These are phyloP conservation scores for Pseudogymnoascus sp. DNA, from an alignment of 2,329 filamentous ascomycete species.

Conservation along the genomic window DNA sequence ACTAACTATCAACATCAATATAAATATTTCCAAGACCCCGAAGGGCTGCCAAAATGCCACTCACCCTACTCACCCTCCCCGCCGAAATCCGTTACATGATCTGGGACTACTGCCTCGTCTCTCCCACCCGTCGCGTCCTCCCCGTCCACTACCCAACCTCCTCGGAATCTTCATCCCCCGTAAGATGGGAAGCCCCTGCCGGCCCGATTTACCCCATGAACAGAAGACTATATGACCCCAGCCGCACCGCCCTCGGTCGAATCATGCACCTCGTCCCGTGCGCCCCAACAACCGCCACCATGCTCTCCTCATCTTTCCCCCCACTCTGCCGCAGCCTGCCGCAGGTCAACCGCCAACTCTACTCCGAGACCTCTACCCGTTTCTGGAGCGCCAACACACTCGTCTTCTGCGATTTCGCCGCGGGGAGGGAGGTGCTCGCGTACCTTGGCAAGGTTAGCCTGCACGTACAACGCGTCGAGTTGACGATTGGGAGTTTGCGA, in stretches of 20 bases:
- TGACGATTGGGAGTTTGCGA: background rate
- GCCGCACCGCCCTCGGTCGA: background rate
- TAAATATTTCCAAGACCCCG: background rate
- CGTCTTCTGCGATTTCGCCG: background rate
- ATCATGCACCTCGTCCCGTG: background rate
- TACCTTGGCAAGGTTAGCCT: background rate
- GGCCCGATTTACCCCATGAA: no score
- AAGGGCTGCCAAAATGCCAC: background rate
- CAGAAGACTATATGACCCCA: no score
- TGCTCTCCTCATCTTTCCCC: background rate
- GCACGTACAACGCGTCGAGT: background rate
- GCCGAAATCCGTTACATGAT: conserved; percentile 12
- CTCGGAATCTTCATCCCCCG: background rate
- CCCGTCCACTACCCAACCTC: background rate
- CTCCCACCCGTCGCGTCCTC: background rate
- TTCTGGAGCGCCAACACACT: background rate
- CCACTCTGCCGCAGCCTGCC: background rate
- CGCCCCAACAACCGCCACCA: background rate
- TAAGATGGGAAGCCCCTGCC: no score
- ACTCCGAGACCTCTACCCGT: background rate
- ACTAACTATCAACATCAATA: background rate
- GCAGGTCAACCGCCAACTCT: background rate
- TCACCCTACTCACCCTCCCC: conserved; percentile 10
- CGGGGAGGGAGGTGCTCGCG: background rate
- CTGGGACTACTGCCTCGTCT: conserved; percentile 1